Evolutionary conservation across 2,329 filamentous ascomycete genomes (phyloP).

Genomic region (Rutstroemia sp.): DNA sequence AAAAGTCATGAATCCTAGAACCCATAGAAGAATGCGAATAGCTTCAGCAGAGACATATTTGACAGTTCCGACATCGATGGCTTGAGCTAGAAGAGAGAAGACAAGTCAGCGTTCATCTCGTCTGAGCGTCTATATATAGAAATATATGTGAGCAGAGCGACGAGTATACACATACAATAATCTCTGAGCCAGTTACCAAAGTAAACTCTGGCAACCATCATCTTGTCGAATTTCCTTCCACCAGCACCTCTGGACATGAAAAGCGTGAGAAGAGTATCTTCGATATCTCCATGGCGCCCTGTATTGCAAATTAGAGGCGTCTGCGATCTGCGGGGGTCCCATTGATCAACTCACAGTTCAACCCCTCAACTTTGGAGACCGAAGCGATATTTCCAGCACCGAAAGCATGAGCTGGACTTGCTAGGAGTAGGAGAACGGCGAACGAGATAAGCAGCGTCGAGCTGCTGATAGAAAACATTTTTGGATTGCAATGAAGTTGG

Average conservation of each 20-base stretch:
- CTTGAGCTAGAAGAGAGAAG: conserved; percentile 47
- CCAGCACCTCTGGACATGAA: conserved; percentile 51
- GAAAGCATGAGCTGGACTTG: conserved; percentile 66
- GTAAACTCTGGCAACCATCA: conserved; percentile 83
- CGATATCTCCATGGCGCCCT: conserved; percentile 87
- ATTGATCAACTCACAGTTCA: conserved; percentile 56
- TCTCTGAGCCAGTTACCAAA: conserved; percentile 95
- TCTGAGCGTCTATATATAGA: background rate
- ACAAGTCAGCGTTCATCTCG: background rate
- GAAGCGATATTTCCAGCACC: conserved; percentile 85
- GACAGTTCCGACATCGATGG: conserved; percentile 85
- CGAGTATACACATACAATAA: conserved; percentile 47
- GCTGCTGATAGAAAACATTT: conserved; percentile 24
- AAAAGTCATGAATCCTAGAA: conserved; percentile 85
- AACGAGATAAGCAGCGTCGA: conserved; percentile 30
- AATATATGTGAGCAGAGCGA: background rate
- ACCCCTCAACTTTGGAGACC: conserved; percentile 71
- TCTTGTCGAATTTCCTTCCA: conserved; percentile 80
- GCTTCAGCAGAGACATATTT: conserved; percentile 87
- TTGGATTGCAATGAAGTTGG: conserved; percentile 5
- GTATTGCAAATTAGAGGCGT: conserved; percentile 3
- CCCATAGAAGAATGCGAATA: conserved; percentile 81
- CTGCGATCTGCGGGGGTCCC: background rate
- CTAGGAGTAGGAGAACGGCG: conserved; percentile 57
- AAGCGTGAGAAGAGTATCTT: conserved; percentile 77